These are phyloP conservation scores for Amaranthus cruentus DNA, from an alignment of 148 eudicot genomes.

Conservation along the genomic window DNA sequence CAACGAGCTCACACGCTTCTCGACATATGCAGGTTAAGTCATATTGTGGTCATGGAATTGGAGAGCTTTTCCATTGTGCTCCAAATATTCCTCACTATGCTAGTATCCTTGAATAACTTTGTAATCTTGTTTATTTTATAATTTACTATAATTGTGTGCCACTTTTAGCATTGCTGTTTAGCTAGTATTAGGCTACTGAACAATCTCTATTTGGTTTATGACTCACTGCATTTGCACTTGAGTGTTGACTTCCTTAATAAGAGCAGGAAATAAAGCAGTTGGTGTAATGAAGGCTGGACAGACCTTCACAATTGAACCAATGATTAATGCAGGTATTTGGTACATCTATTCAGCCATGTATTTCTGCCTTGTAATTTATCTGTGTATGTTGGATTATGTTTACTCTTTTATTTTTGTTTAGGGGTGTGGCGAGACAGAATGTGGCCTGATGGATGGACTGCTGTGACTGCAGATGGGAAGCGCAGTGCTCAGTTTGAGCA, in stretches of 20 bases:
- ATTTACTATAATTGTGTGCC: conserved; percentile 1
- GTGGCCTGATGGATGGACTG: conserved; percentile 99
- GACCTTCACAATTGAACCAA: conserved; percentile 91
- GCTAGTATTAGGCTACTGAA: background rate
- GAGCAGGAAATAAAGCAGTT: conserved; percentile 92
- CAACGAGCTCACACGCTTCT: background rate
- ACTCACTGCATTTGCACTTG: background rate
- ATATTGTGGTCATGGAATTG: conserved; percentile 94
- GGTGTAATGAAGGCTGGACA: conserved; percentile 99
- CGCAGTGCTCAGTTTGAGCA: conserved; percentile 99
- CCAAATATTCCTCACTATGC: conserved; percentile 98
- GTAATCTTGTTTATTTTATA: background rate
- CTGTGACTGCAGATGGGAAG: conserved; percentile 94
- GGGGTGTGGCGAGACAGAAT: conserved; percentile 97
- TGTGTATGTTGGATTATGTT: background rate
- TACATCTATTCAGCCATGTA: background rate
- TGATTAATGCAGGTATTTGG: conserved; percentile 79
- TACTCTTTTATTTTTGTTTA: conserved; percentile 18
- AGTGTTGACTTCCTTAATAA: conserved; percentile 38
- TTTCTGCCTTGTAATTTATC: background rate
- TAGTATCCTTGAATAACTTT: conserved; percentile 58
- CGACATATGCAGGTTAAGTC: conserved; percentile 68
- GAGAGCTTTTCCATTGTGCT: conserved; percentile 98
- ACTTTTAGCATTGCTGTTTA: background rate
- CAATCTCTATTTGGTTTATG: background rate